Conservation (phyloP, 495 filamentous ascomycete species). For the Arthonia radiata region DNA sequence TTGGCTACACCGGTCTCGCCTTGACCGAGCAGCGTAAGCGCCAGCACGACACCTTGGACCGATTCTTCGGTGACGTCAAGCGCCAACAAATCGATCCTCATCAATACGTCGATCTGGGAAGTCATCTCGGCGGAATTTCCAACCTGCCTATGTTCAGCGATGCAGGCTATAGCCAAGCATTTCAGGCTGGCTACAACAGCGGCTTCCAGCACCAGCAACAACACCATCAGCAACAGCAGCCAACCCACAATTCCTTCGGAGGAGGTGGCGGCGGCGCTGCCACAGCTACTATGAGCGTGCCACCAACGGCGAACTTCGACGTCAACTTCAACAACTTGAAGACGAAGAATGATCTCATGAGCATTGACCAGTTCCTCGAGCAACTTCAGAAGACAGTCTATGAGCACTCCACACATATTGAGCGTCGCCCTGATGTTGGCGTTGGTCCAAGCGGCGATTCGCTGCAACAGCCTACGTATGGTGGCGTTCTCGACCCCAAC, state of each 20-base stretch:
- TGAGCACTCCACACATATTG: conserved; percentile 58
- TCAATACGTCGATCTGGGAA: conserved; percentile 60
- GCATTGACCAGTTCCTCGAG: conserved; percentile 80
- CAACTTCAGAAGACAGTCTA: conserved; percentile 89
- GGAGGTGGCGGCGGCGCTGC: conserved; percentile 2
- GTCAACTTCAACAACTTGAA: conserved; percentile 31
- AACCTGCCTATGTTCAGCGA: conserved; percentile 37
- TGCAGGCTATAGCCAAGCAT: no score
- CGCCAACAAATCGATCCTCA: conserved; percentile 65
- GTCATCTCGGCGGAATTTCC: conserved; percentile 46
- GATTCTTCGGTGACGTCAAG: conserved; percentile 83
- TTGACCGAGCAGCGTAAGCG: no score
- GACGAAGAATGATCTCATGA: conserved; percentile 76
- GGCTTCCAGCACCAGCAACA: conserved; percentile 24
- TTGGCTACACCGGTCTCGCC: conserved; percentile 30
- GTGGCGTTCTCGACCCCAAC: no score
- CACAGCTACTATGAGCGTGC: conserved; percentile 6
- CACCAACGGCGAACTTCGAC: conserved; percentile 8
- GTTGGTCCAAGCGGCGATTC: no score
- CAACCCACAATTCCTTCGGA: no score
- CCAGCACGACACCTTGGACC: conserved; percentile 78
- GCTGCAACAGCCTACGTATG: no score
- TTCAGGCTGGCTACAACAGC: conserved; percentile 43
- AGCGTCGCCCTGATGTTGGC: conserved; percentile 50
- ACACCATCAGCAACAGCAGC: no score